These are phyloP conservation scores for Fraxinus latifolia DNA, from an alignment of 305 asterid genomes.

Conservation along the genomic window DNA sequence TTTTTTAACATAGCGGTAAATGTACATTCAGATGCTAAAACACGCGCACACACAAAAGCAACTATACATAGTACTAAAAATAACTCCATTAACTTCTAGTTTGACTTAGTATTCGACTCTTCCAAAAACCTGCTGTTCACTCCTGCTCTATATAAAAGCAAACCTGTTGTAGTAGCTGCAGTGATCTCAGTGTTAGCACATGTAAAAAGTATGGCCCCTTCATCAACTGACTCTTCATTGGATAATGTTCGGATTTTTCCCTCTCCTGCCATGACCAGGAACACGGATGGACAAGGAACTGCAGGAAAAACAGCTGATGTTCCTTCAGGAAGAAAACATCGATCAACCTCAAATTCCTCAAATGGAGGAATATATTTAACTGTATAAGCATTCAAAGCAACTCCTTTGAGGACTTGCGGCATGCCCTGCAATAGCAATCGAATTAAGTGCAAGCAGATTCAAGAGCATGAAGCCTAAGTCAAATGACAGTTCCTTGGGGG, in stretches of 20 bases:
- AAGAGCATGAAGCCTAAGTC: not conserved
- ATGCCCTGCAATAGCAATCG: slow-evolving; percentile 44
- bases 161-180: slow-evolving; percentile 38
- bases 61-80: not conserved
- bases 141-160: slow-evolving; percentile 73
- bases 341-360: slow-evolving; percentile 87
- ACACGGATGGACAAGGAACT: slow-evolving; percentile 65
- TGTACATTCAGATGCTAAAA: not conserved
- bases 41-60: not conserved
- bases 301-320: slow-evolving; percentile 49
- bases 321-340: slow-evolving; percentile 59
- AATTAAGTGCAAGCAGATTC: not conserved
- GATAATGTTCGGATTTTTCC: slow-evolving; percentile 42
- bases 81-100: not conserved
- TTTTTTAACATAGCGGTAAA: not conserved
- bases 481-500: not conserved
- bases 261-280: slow-evolving; percentile 54
- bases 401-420: slow-evolving; percentile 66
- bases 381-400: slow-evolving; percentile 51
- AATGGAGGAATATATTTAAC: slow-evolving; percentile 73
- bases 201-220: slow-evolving; percentile 71
- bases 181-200: slow-evolving; percentile 54
- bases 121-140: slow-evolving; percentile 57
- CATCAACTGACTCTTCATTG: slow-evolving; percentile 34
- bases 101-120: not conserved